These are phyloP conservation scores for Bipolaris gigantea DNA, from an alignment of 2,329 filamentous ascomycete genomes.

Conservation along the genomic window DNA sequence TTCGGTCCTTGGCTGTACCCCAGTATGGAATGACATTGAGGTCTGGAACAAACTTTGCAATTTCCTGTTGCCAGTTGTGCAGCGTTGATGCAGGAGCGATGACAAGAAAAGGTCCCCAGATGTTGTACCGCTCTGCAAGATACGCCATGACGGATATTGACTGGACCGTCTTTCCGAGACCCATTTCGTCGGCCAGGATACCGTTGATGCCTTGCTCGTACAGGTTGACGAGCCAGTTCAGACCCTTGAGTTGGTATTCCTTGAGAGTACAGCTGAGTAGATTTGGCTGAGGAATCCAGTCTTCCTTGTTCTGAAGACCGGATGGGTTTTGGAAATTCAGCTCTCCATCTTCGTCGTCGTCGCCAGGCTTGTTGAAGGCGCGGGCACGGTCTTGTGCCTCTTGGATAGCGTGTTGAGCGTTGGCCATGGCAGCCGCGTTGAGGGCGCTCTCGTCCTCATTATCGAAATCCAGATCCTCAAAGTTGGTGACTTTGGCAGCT, in stretches of 20 bases:
- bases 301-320: conserved; percentile 85
- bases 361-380: conserved; percentile 76
- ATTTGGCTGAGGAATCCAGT: conserved; percentile 81
- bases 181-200: conserved; percentile 98
- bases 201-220: conserved; percentile 99
- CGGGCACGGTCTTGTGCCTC: conserved; percentile 91
- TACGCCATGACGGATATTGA: conserved; percentile 99
- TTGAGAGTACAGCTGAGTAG: conserved; percentile 93
- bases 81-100: conserved; percentile 94
- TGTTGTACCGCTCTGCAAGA: conserved; percentile 93
- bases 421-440: conserved; percentile 84
- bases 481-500: conserved; percentile 80
- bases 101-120: conserved; percentile 96
- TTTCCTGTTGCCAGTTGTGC: conserved; percentile 99
- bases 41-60: conserved; percentile 88
- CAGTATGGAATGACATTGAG: conserved; percentile 97
- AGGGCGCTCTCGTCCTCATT: conserved; percentile 86
- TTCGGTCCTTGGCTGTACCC: conserved; percentile 91
- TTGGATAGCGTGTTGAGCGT: conserved; percentile 93
- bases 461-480: conserved; percentile 94
- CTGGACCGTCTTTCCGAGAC: conserved; percentile 97
- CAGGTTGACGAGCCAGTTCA: conserved; percentile 98
- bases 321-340: conserved; percentile 99
- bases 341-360: conserved; percentile 73
- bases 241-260: conserved; percentile 97